phyloP scores from a whole-genome alignment of 306 rosid genomes.

The Malus orientalis region DNA sequence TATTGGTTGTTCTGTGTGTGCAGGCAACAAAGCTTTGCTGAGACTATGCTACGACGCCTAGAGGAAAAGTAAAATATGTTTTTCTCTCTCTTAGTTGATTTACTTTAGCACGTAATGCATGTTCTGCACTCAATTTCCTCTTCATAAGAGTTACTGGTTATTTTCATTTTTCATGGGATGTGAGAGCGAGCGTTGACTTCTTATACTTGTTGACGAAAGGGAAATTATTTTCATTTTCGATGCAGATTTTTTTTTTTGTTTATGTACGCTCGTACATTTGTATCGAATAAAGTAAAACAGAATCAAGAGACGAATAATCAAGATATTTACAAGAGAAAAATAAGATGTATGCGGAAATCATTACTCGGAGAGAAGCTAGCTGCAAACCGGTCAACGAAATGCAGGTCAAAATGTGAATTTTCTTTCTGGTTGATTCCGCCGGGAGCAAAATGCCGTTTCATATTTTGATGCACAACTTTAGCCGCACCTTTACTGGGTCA shows the following conservation, averaged over 20 bases:
- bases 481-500: too few species aligned
- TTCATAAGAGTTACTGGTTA: neutral
- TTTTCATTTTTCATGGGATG: too few species aligned
- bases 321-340: too few species aligned
- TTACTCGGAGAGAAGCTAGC: too few species aligned
- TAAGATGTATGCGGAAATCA: too few species aligned
- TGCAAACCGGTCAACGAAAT: neutral
- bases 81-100: neutral
- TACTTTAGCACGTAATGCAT: neutral
- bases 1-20: constrained; percentile 19
- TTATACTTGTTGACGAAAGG: neutral
- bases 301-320: too few species aligned
- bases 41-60: constrained; percentile 61
- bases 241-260: too few species aligned
- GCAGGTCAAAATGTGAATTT: neutral
- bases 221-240: too few species aligned
- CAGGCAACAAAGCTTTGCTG: constrained; percentile 92
- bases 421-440: neutral
- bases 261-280: too few species aligned
- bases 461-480: neutral
- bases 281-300: too few species aligned
- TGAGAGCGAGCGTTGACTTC: neutral
- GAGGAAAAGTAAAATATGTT: constrained; percentile 53
- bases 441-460: neutral
- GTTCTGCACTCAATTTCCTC: neutral